A percentile compares a stretch with the other conserved stretches of the same genome.
Conservation (phyloP, 1,284 basidiomycete genomes). For the Ganoderma sinense region DNA sequence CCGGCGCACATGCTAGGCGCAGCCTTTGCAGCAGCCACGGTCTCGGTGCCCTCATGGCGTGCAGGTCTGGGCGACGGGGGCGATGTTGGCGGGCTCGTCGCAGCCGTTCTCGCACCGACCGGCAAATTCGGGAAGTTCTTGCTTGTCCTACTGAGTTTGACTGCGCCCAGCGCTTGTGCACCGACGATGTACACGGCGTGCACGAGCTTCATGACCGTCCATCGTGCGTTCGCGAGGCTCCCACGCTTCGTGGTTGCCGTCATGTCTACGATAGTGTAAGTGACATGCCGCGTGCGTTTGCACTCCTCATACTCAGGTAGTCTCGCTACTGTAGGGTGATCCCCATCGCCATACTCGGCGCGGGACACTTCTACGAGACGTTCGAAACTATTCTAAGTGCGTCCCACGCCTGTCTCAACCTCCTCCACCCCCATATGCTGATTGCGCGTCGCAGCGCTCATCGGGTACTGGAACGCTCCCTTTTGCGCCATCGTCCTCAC, state of each 20-base stretch:
- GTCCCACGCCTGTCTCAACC: slow-evolving; percentile 26
- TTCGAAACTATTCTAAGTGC: slow-evolving; percentile 63
- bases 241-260: slow-evolving; percentile 80
- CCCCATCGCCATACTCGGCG: slow-evolving; percentile 65
- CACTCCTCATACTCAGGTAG: background rate
- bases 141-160: slow-evolving; percentile 63
- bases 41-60: slow-evolving; percentile 66
- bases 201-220: slow-evolving; percentile 74
- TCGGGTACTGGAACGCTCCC: slow-evolving; percentile 69
- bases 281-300: slow-evolving; percentile 13
- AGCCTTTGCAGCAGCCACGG: slow-evolving; percentile 63
- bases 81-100: slow-evolving; percentile 58
- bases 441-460: slow-evolving; percentile 44
- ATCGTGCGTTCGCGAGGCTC: slow-evolving; percentile 59
- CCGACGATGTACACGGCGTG: slow-evolving; percentile 83
- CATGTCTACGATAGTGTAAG: slow-evolving; percentile 74
- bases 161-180: slow-evolving; percentile 64
- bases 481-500: slow-evolving; percentile 60
- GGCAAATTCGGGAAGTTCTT: slow-evolving; percentile 65
- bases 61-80: slow-evolving; percentile 61
- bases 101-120: slow-evolving; percentile 51
- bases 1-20: slow-evolving; percentile 71
- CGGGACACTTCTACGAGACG: slow-evolving; percentile 63
- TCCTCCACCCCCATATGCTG: background rate
- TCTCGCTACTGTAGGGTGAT: slow-evolving; percentile 50